A percentile compares a stretch with the other conserved stretches of the same genome.
Conservation (phyloP, 2,329 filamentous ascomycete species). For the Trichoderma endophyticum region DNA sequence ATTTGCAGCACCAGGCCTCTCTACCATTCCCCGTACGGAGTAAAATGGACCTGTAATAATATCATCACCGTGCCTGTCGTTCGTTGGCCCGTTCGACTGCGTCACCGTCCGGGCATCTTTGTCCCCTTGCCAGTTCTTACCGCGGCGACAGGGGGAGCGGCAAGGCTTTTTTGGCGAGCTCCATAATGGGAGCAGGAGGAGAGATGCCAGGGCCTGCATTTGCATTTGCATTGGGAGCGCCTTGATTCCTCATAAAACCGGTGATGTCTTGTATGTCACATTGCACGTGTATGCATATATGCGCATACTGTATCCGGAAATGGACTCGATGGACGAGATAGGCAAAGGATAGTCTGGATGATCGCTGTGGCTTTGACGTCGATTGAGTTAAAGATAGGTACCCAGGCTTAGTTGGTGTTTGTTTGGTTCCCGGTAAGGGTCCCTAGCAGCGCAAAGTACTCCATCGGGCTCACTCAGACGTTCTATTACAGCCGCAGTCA, state of each 20-base stretch:
- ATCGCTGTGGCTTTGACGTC: neutral
- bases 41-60: neutral
- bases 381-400: neutral
- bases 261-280: neutral
- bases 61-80: neutral
- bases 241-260: neutral
- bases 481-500: neutral
- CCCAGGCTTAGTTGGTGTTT: neutral
- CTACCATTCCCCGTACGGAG: neutral
- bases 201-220: neutral
- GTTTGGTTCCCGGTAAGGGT: neutral
- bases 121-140: slow-evolving; percentile 10
- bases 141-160: slow-evolving; percentile 5
- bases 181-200: neutral
- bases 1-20: neutral
- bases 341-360: neutral
- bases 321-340: neutral
- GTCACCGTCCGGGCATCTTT: neutral
- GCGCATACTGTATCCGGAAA: neutral
- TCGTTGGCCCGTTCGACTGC: neutral
- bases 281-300: neutral
- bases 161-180: slow-evolving; percentile 1
- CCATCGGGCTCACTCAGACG: neutral
- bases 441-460: neutral
- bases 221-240: neutral